Percentiles rank a stretch among this genome's conserved stretches.
Conservation (phyloP, 306 rosid genomes). For the Prunus mongolica region DNA sequence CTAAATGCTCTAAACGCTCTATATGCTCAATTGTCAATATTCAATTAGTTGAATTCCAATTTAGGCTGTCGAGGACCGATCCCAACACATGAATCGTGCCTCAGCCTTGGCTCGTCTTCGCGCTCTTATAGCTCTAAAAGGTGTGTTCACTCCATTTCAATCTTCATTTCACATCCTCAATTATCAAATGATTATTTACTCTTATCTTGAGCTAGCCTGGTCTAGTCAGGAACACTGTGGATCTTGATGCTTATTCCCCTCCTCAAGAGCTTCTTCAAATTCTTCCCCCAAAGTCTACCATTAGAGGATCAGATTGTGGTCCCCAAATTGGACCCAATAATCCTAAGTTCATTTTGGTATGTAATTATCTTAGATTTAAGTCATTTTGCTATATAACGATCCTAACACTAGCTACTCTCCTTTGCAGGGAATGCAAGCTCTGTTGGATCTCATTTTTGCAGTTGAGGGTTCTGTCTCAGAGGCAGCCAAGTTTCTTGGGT, state of each 20-base stretch:
- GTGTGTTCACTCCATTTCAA: background rate
- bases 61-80: conserved; percentile 81
- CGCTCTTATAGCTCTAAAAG: conserved; percentile 64
- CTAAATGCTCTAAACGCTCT: too few species aligned
- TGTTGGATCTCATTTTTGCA: conserved; percentile 76
- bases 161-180: background rate
- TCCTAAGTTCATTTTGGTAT: conserved; percentile 51
- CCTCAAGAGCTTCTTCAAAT: conserved; percentile 77
- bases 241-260: conserved; percentile 64
- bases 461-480: conserved; percentile 79
- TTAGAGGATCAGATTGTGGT: conserved; percentile 73
- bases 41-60: background rate
- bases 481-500: conserved; percentile 77
- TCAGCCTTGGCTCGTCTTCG: conserved; percentile 84
- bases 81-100: conserved; percentile 87
- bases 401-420: background rate
- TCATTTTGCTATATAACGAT: background rate
- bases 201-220: background rate
- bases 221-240: conserved; percentile 61
- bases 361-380: background rate
- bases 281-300: conserved; percentile 72
- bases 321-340: conserved; percentile 83
- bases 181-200: background rate
- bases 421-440: conserved; percentile 76
- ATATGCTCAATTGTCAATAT: too few species aligned